phyloP scores from a whole-genome alignment of 192 early-diverging fungal genomes.

The Diversispora epigaea region DNA sequence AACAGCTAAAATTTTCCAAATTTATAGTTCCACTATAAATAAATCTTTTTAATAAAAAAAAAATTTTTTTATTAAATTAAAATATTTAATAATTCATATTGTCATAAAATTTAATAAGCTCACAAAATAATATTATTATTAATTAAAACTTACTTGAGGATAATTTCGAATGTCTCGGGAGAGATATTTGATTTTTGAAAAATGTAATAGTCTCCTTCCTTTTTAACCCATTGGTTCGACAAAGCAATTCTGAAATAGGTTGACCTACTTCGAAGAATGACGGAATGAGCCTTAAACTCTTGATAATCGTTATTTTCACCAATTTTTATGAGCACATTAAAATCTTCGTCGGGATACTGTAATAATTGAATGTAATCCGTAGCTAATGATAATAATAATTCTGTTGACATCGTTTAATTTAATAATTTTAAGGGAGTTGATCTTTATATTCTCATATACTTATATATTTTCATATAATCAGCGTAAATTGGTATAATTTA shows the following conservation, averaged over 20 bases:
- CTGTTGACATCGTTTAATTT: too few relatives aligned
- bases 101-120: too few relatives aligned
- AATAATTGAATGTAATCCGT: too few relatives aligned
- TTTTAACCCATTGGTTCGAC: constrained; percentile 21
- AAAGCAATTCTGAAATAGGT: constrained; percentile 3
- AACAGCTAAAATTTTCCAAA: not conserved
- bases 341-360: too few relatives aligned
- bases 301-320: too few relatives aligned
- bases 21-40: constrained; percentile 11
- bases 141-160: constrained; percentile 17
- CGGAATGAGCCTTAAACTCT: too few relatives aligned
- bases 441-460: too few relatives aligned
- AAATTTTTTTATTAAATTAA: not conserved
- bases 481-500: too few relatives aligned
- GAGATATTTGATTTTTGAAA: constrained; percentile 14
- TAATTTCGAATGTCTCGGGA: constrained; percentile 14
- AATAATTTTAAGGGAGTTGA: too few relatives aligned
- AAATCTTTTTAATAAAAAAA: constrained; percentile 9
- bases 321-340: too few relatives aligned
- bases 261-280: not conserved
- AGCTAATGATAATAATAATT: too few relatives aligned
- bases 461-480: too few relatives aligned
- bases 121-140: not conserved
- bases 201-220: constrained; percentile 8
- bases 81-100: not conserved